Conservation (phyloP, 78 protist species). For the Tieghemostelium lacteum region DNA sequence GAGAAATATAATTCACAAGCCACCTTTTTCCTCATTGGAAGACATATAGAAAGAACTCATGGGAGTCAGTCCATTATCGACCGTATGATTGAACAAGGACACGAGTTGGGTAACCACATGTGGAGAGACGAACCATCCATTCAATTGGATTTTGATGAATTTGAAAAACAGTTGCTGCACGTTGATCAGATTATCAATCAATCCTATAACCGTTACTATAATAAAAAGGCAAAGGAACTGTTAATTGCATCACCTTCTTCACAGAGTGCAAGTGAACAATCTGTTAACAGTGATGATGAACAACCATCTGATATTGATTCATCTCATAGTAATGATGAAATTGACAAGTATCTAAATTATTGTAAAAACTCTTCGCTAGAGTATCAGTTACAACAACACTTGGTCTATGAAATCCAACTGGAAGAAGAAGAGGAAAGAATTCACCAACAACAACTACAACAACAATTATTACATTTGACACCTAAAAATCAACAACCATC, state of each 20-base stretch:
- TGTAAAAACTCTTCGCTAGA: not conserved
- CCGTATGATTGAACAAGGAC: slow-evolving; percentile 18
- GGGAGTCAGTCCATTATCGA: slow-evolving; percentile 1
- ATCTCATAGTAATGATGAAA: not conserved
- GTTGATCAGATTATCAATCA: slow-evolving; percentile 34
- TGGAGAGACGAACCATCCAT: slow-evolving; percentile 60
- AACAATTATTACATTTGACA: not conserved
- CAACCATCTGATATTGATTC: not conserved
- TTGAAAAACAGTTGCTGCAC: slow-evolving; percentile 12
- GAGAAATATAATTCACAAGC: slow-evolving; percentile 24
- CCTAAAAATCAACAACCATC: not conserved
- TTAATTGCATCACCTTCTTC: no score
- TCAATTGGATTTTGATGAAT: not conserved
- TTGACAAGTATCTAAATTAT: not conserved
- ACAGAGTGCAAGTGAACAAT: no score
- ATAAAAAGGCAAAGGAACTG: not conserved
- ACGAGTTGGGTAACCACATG: slow-evolving; percentile 55
- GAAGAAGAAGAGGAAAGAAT: not conserved
- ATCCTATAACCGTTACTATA: not conserved
- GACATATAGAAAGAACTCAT: not conserved
- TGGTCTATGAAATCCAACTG: not conserved
- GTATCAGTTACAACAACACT: not conserved
- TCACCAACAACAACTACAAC: not conserved
- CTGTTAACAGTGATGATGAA: not conserved
- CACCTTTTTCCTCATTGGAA: slow-evolving; percentile 60